phyloP scores from a whole-genome alignment of 495 filamentous ascomycete genomes.

The Chaetomium fimeti region DNA sequence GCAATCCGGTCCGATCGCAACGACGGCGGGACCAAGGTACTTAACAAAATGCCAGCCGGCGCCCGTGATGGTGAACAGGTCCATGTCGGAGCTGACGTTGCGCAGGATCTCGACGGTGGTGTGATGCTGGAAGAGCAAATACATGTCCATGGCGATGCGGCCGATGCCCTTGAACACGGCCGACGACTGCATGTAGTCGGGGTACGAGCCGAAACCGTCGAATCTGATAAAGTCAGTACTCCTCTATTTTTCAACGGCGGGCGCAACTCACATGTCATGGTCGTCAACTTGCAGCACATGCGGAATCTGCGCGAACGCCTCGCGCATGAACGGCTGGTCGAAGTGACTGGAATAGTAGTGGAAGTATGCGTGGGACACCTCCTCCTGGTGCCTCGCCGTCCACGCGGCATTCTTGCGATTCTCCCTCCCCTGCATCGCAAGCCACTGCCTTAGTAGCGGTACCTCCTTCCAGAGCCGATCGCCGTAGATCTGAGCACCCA shows the following conservation, averaged over 20 bases:
- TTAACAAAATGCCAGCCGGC: slow-evolving; percentile 98
- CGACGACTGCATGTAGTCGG: slow-evolving; percentile 96
- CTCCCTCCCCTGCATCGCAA: slow-evolving; percentile 84
- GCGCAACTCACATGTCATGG: slow-evolving; percentile 87
- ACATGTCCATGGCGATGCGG: slow-evolving; percentile 96
- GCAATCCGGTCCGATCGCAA: slow-evolving; percentile 84
- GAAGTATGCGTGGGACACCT: slow-evolving; percentile 93
- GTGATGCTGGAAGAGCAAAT: slow-evolving; percentile 98
- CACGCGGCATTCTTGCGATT: slow-evolving; percentile 84
- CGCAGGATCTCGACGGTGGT: slow-evolving; percentile 92
- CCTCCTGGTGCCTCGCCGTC: slow-evolving; percentile 92
- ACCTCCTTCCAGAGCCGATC: slow-evolving; percentile 97
- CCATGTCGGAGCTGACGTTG: slow-evolving; percentile 76
- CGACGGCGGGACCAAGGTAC: slow-evolving; percentile 86
- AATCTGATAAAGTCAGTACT: slow-evolving; percentile 59
- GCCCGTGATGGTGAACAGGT: slow-evolving; percentile 95
- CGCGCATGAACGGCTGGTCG: slow-evolving; percentile 87
- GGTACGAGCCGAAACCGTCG: slow-evolving; percentile 96
- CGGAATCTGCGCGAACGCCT: slow-evolving; percentile 96
- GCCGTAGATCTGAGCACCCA: slow-evolving; percentile 94
- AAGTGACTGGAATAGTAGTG: slow-evolving; percentile 98
- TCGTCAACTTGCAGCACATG: slow-evolving; percentile 92
- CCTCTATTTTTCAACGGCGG: neutral
- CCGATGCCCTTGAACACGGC: slow-evolving; percentile 98
- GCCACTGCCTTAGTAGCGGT: slow-evolving; percentile 88